Percentiles rank a stretch among this genome's conserved stretches.
Evolutionary conservation across 164 flowering plant species (phyloP).

Genomic region (Echeveria elegans): DNA sequence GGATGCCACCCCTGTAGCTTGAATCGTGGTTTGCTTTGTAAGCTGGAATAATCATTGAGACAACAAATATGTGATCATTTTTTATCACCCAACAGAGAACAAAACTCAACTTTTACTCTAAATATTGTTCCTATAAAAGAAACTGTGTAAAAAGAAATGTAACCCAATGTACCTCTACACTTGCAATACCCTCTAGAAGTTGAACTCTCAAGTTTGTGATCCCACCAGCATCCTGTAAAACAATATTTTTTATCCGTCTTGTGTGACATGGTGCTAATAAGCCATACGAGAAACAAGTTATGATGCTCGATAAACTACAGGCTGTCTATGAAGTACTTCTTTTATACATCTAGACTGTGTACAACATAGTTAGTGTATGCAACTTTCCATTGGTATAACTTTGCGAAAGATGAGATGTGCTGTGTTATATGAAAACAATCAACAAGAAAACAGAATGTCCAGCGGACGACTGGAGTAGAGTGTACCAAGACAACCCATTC

Average conservation of each 20-base stretch:
- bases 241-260: not conserved
- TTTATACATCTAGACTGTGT: not conserved
- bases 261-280: not conserved
- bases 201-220: slow-evolving; percentile 54
- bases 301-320: too few relatives aligned
- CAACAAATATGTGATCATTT: not conserved
- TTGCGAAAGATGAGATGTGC: too few relatives aligned
- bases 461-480: not conserved
- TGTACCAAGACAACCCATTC: too few relatives aligned
- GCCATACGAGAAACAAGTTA: not conserved
- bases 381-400: too few relatives aligned
- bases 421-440: too few relatives aligned
- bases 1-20: slow-evolving; percentile 2
- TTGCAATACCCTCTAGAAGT: slow-evolving; percentile 73
- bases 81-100: not conserved
- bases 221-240: slow-evolving; percentile 59
- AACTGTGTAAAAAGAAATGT: not conserved
- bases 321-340: not conserved
- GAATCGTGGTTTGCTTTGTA: slow-evolving; percentile 1
- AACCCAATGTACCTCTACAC: slow-evolving; percentile 51
- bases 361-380: too few relatives aligned
- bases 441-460: not conserved
- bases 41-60: slow-evolving; percentile 3
- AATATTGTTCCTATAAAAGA: not conserved
- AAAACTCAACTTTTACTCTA: not conserved